phyloP scores from a whole-genome alignment of 2,329 filamentous ascomycete genomes.

The Botrytis cinerea region DNA sequence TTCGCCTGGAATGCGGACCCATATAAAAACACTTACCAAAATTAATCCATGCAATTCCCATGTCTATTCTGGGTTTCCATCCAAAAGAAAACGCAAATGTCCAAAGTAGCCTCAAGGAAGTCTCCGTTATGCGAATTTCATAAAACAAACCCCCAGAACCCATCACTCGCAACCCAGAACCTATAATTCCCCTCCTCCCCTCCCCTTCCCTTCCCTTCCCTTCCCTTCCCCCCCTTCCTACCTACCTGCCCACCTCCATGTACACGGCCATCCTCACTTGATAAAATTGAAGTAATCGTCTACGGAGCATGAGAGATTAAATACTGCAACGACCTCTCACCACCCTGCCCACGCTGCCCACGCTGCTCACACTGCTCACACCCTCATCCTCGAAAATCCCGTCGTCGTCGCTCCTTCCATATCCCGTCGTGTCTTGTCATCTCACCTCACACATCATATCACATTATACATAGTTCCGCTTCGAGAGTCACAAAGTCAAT shows the following conservation, averaged over 20 bases:
- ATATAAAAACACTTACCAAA: background rate
- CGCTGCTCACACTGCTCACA: background rate
- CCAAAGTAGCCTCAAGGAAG: background rate
- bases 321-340: background rate
- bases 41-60: background rate
- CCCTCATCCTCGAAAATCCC: background rate
- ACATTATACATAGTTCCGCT: background rate
- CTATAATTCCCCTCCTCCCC: background rate
- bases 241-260: background rate
- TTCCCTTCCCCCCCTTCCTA: background rate
- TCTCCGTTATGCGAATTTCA: slow-evolving; percentile 2
- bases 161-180: background rate
- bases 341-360: background rate
- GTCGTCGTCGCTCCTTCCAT: background rate
- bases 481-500: background rate
- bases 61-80: background rate
- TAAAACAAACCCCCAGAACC: background rate
- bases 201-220: too few relatives aligned
- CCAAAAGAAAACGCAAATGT: background rate
- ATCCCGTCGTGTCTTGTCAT: background rate
- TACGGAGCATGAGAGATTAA: background rate
- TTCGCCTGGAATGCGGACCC: background rate
- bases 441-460: background rate
- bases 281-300: background rate
- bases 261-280: background rate